phyloP scores from a whole-genome alignment of 1,139 yeast genomes.

The Debaryomyces psychrophilus region DNA sequence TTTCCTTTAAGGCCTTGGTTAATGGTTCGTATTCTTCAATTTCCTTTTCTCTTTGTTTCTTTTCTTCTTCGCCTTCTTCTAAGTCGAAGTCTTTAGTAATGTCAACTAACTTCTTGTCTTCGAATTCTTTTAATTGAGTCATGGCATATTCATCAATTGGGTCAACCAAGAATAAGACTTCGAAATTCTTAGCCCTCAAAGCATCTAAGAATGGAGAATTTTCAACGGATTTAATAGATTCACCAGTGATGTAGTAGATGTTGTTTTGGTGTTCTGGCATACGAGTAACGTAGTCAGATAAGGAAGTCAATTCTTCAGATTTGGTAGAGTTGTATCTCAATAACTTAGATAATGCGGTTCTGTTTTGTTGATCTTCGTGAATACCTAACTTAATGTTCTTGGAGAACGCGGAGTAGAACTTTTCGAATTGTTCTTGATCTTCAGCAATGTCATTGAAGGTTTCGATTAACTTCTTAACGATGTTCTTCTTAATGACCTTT shows the following conservation, averaged over 20 bases:
- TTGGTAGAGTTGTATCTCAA: conserved; percentile 97
- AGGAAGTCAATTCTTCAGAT: conserved; percentile 94
- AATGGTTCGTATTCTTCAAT: conserved; percentile 89
- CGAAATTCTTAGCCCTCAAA: conserved; percentile 97
- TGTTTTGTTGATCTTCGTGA: conserved; percentile 99
- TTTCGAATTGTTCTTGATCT: conserved; percentile 97
- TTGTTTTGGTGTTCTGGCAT: conserved; percentile 99
- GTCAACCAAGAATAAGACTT: conserved; percentile 96
- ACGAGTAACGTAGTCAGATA: conserved; percentile 96
- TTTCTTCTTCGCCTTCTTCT: conserved; percentile 99
- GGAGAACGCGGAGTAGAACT: conserved; percentile 96
- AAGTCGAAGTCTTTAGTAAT: conserved; percentile 99
- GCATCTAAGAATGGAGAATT: conserved; percentile 99
- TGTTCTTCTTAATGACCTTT: conserved; percentile 99
- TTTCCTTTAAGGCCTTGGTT: conserved; percentile 94
- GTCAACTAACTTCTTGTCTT: conserved; percentile 98
- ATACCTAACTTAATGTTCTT: conserved; percentile 99
- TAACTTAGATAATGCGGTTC: conserved; percentile 91
- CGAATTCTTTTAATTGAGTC: conserved; percentile 99
- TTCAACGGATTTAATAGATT: conserved; percentile 95
- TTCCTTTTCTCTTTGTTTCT: conserved; percentile 90
- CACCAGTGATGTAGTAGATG: conserved; percentile 99
- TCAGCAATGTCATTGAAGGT: conserved; percentile 99
- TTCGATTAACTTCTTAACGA: conserved; percentile 97
- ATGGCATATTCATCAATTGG: conserved; percentile 99